Conservation (phyloP, 2,329 filamentous ascomycete genomes). For the Trichophyton equinum region DNA sequence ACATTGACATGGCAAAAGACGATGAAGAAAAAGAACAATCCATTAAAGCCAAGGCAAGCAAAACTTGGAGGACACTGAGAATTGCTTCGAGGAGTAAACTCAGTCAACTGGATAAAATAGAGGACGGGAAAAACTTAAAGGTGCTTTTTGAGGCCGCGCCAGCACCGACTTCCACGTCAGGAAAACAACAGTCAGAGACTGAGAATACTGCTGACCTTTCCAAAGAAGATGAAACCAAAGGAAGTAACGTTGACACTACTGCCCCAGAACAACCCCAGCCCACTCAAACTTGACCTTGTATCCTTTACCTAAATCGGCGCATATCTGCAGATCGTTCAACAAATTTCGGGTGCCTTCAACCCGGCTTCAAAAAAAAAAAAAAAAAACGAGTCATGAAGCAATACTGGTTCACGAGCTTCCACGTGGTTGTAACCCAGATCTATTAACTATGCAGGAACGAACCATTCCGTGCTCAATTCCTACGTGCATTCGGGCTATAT, state of each 20-base stretch:
- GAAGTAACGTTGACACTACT: not conserved
- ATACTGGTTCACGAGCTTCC: not conserved
- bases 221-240: not conserved
- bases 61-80: slow-evolving; percentile 79
- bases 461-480: not conserved
- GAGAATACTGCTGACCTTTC: slow-evolving; percentile 7
- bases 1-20: slow-evolving; percentile 66
- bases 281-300: not conserved
- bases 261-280: not conserved
- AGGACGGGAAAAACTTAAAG: slow-evolving; percentile 60
- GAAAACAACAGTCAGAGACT: not conserved
- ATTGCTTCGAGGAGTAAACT: slow-evolving; percentile 64
- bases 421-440: not conserved
- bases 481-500: not conserved
- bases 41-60: slow-evolving; percentile 67
- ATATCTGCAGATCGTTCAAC: not conserved
- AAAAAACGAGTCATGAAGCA: not conserved
- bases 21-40: slow-evolving; percentile 47
- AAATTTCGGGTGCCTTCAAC: not conserved
- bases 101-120: slow-evolving; percentile 72
- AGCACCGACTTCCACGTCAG: not conserved
- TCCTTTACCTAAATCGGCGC: not conserved
- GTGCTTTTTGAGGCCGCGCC: slow-evolving; percentile 32
- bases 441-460: not conserved
- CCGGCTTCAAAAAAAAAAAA: not conserved